A percentile compares a stretch with the other conserved stretches of the same genome.
phyloP scores from a whole-genome alignment of 371 early-diverging fungal species.

The Mortierella sp. region DNA sequence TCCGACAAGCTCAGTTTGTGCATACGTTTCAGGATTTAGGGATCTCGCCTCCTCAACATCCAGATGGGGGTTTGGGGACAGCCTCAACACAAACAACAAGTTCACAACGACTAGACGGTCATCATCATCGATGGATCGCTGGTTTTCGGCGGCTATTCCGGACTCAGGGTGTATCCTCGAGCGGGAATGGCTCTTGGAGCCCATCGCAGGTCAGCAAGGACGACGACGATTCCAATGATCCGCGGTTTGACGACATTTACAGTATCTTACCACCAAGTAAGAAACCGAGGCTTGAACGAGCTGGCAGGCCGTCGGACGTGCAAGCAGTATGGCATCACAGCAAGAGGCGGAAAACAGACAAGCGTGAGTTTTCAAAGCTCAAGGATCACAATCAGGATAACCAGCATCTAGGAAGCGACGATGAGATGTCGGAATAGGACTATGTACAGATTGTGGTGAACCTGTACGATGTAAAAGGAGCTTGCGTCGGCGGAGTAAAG shows the following conservation, averaged over 20 bases:
- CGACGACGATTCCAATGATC: conserved; percentile 29
- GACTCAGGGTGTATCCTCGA: conserved; percentile 7
- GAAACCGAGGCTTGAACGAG: conserved; percentile 45
- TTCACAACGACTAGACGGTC: neutral
- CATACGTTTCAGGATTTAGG: conserved; percentile 44
- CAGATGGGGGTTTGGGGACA: conserved; percentile 3
- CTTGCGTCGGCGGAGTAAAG: no score
- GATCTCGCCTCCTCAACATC: conserved; percentile 24
- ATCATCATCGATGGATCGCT: conserved; percentile 43
- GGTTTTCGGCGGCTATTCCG: conserved; percentile 45
- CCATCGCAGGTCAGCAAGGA: conserved; percentile 9
- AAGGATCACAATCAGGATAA: conserved; percentile 14
- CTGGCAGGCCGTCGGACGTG: conserved; percentile 42
- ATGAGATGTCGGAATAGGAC: conserved; percentile 42
- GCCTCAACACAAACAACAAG: neutral
- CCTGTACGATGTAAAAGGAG: no score
- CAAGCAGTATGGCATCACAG: conserved; percentile 46
- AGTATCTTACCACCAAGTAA: conserved; percentile 43
- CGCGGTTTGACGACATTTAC: conserved; percentile 50
- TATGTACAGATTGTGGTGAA: no score
- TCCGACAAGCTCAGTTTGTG: conserved; percentile 44
- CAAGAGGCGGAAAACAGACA: conserved; percentile 43
- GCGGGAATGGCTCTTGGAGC: neutral
- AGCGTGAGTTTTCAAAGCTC: conserved; percentile 27
- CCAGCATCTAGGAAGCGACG: conserved; percentile 22